Percentiles rank a stretch among this genome's conserved stretches.
phyloP scores from a whole-genome alignment of 2,329 filamentous ascomycete species.

The Sporothrix inflata region DNA sequence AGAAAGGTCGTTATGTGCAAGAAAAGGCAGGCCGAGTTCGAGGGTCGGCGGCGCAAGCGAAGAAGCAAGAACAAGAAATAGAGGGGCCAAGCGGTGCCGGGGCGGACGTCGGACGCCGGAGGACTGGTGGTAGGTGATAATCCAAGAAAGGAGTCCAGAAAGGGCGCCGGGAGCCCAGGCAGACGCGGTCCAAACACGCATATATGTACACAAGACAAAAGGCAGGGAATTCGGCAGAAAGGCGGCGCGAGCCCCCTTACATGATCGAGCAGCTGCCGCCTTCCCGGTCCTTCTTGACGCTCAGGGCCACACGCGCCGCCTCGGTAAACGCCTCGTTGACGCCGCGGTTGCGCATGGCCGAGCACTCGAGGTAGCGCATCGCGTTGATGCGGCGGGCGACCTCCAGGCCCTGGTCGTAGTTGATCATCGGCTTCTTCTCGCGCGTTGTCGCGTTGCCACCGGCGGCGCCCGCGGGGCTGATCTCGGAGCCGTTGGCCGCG shows the following conservation, averaged over 20 bases:
- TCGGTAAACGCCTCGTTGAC: conserved; percentile 99
- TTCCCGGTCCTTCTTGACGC: conserved; percentile 67
- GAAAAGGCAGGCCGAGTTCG: not conserved
- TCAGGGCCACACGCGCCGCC: conserved; percentile 88
- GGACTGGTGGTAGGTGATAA: not conserved
- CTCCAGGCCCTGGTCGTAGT: conserved; percentile 88
- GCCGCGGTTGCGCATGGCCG: conserved; percentile 95
- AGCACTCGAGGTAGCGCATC: conserved; percentile 95
- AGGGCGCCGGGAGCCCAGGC: not conserved
- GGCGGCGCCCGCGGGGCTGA: conserved; percentile 56
- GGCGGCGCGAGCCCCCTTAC: conserved; percentile 42
- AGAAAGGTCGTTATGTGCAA: conserved; percentile 24
- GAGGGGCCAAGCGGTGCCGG: not conserved
- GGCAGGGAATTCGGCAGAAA: not conserved
- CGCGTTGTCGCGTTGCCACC: conserved; percentile 42
- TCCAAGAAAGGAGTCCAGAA: not conserved
- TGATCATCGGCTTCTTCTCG: conserved; percentile 75
- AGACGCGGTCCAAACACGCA: not conserved
- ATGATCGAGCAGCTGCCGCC: conserved; percentile 64
- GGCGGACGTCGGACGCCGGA: not conserved
- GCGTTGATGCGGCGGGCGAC: conserved; percentile 91
- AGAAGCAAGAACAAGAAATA: not conserved
- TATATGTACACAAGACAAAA: conserved; percentile 12
- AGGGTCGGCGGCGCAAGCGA: not conserved
- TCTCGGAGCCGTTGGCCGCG: conserved; percentile 44